Evolutionary conservation across 768 basidiomycete species (phyloP), one percentile per base, ranked within the genome.

Genomic region (Lactarius quietus): DNA sequence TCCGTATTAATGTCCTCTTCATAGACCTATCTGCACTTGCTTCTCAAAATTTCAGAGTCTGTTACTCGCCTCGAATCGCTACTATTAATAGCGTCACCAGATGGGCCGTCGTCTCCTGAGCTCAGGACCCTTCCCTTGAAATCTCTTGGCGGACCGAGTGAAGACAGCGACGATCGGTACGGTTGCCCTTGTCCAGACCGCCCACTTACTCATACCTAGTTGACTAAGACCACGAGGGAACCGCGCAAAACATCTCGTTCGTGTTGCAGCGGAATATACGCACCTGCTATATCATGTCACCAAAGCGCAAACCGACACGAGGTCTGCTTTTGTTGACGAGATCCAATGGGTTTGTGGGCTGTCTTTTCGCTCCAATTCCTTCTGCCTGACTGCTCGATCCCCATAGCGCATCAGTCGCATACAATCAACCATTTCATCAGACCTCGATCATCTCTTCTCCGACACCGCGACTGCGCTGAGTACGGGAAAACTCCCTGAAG

Each of bases 11-110:
- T 59, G 63, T 23, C 41, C 23, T 4, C 59, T 2, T 38, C 17
- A 1, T 70, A 95, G 93, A 86, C 90, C 0, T 78, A 95, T 55
- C 82, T 98, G 23, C 89, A 95, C 69, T 81, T 95, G 15, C 82
- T 98, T 5, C 83, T 98, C 67, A 93, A 93, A 76, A 87, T 98
- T 54, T 95, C 95, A 31, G 97, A 98, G 70, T 93, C 92, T 18
- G 83, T 96, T 20, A 84, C 86, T 15, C 87, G 97, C 58, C 83
- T 98, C 6, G 97, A 99, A 74, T 88, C 86, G 6, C 81, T 99
- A 28, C 81, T 98, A 20, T 78, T 88, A 18, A 92, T 93, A 63
- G 66, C 87, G 41, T 79, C 83, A 18, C 82, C 84, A 17, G 82
- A 76, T 43, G 78, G 76, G 38, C 74, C 71, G 43, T 70, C 74